These are phyloP conservation scores for Cladosporium sp. DNA, from an alignment of 2,329 filamentous ascomycete genomes.

Conservation along the genomic window DNA sequence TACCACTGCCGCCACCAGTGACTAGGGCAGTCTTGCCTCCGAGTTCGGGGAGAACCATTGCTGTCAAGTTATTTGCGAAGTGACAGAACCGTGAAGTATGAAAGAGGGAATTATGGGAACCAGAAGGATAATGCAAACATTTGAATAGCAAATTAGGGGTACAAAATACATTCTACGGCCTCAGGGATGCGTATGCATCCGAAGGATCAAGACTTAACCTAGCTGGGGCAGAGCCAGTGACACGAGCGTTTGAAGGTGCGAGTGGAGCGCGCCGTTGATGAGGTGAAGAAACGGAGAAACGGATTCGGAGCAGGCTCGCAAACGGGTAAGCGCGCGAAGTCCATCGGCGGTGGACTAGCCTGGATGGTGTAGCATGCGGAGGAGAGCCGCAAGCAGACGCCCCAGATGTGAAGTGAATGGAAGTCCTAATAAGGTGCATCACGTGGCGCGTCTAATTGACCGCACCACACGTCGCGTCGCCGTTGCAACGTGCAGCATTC, in stretches of 20 bases:
- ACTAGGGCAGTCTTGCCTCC: conserved; percentile 37
- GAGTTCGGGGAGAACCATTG: conserved; percentile 20
- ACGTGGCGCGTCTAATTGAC: no score
- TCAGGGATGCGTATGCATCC: not conserved
- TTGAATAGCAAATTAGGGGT: not conserved
- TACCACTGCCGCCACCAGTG: conserved; percentile 36
- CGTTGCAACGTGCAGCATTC: no score
- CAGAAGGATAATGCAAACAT: not conserved
- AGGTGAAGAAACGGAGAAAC: not conserved
- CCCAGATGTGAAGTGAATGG: not conserved
- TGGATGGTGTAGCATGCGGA: not conserved
- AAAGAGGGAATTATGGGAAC: not conserved
- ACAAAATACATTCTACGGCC: not conserved
- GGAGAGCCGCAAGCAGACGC: no score
- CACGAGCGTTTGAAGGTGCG: conserved; percentile 2
- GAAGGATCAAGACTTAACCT: not conserved
- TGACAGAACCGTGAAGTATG: not conserved
- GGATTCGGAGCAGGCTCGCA: not conserved
- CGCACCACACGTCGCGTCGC: no score
- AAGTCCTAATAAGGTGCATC: no score
- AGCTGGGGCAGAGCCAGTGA: not conserved
- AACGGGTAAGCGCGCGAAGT: not conserved
- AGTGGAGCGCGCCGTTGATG: not conserved
- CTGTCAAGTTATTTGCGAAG: not conserved
- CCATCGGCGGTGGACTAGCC: not conserved